phyloP scores from a whole-genome alignment of 202 grass and related monocot genomes.

The Carex sylvatica region DNA sequence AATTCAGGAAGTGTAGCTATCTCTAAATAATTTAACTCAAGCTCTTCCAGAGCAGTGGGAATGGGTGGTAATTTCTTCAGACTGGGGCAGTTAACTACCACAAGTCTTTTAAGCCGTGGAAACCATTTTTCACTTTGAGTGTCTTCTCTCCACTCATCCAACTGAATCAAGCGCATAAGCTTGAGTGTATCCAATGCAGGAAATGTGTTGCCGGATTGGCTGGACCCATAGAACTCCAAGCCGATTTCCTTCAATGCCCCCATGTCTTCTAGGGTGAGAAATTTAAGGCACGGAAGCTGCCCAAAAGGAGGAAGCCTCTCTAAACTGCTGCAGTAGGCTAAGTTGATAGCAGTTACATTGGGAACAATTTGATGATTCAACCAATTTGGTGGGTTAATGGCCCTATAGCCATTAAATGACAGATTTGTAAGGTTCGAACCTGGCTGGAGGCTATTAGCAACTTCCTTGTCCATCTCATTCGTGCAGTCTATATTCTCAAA shows the following conservation, averaged over 20 bases:
- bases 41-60: not conserved
- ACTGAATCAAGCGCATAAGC: not conserved
- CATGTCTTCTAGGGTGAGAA: not conserved
- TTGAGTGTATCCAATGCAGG: not conserved
- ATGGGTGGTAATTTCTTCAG: conserved; percentile 23
- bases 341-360: conserved; percentile 6
- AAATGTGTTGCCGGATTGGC: not conserved
- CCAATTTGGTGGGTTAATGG: conserved; percentile 8
- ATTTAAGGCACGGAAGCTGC: conserved; percentile 10
- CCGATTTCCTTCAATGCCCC: not conserved
- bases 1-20: conserved; percentile 7
- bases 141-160: conserved; percentile 12
- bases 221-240: conserved; percentile 24
- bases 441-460: conserved; percentile 19
- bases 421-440: not conserved
- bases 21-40: not conserved
- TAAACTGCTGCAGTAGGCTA: conserved; percentile 11
- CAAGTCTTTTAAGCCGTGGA: conserved; percentile 9
- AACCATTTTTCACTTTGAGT: conserved; percentile 6
- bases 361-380: not conserved
- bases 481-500: not conserved
- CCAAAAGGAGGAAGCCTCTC: conserved; percentile 25
- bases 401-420: conserved; percentile 2
- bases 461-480: conserved; percentile 4
- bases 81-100: not conserved